Evolutionary conservation across 306 rosid species (phyloP), one percentile per base, ranked within the genome.

Genomic region (Ammopiptanthus mongolicus): DNA sequence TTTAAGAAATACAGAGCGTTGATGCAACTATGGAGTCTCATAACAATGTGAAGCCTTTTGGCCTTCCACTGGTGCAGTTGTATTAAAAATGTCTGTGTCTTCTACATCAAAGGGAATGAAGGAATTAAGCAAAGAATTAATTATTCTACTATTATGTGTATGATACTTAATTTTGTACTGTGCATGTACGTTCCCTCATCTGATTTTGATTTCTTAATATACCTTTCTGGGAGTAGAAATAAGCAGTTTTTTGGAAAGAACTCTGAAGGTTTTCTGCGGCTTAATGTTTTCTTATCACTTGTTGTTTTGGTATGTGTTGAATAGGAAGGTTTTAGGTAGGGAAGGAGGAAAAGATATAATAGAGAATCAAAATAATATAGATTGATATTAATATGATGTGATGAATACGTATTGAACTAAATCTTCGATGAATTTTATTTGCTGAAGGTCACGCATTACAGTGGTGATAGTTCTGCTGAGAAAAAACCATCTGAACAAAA

Each of bases 391-490:
- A 3, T 25, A 1, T 25, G 28, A 25, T 25, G 28, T 3, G 2
- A 25, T 25, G 3, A n/a, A n/a, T n/a, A n/a, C n/a, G n/a, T n/a
- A n/a, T n/a, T 29, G 31, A 23, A 64, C 52, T 73, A 60, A 80
- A 23, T 47, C 47, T 34, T 71, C 69, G 71, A 41, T 39, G 41
- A 46, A 48, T 71, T 60, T 67, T 44, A 57, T 41, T 46, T 67
- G 74, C 72, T 29, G 77, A 78, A 85, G 83, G 84, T 52, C 61
- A 53, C 65, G 47, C 78, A 74, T 36, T 36, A 75, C 33, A 58
- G 57, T 75, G 77, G 58, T 13, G 73, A 53, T 62, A 83, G 58
- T 63, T 78, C 70, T 57, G 22, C 66, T 66, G 65, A 59, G 39
- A 67, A 65, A 50, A 84, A 80, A 23, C 79, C 69, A 47, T 60